Evolutionary conservation across 1,284 basidiomycete genomes (phyloP), one percentile per base, ranked within the genome.

Genomic region (Leccinum cinnamomeum): DNA sequence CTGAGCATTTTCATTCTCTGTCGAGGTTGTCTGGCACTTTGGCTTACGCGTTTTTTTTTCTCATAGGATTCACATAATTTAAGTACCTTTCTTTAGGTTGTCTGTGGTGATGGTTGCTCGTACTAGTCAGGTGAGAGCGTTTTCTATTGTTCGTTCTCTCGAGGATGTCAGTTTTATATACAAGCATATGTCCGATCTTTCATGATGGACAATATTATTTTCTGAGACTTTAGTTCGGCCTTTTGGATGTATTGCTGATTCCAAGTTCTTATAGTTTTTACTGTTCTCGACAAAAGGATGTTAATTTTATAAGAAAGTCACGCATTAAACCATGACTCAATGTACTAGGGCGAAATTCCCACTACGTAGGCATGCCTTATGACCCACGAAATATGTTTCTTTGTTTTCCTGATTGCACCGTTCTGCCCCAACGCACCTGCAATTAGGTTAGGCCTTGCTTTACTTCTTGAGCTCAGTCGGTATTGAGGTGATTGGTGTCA

Each of bases 121-220:
- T 6, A 11, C 44, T 16, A 28, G 20, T 35, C 33, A 61, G 63
- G 65, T 71, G 62, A 69, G 68, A 44, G 48, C 11, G 1, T 11
- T n/a, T 60, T 58, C 18, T n/a, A 8, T 5, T 2, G 11, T 10
- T 3, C 37, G 18, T 41, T 48, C 30, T 56, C 25, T 64, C 74
- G 18, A 76, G 73, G 82, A 84, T 83, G 80, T 72, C 71, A 68
- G 67, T 59, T 68, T 50, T 23, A 51, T 62, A 76, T 78, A 82
- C 82, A 84, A 84, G 82, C 82, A 84, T 84, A 84, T 84, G 83
- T 84, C 82, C 79, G 81, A 83, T 69, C 64, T 12, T 62, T 73
- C 61, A 78, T 82, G 81, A 79, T 76, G 82, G 81, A 83, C 72
- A 76, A 65, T 58, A 67, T 76, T 78, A 53, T 77, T 75, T 67